Conservation (phyloP, 2,329 filamentous ascomycete species). For the Colletotrichum sp. region DNA sequence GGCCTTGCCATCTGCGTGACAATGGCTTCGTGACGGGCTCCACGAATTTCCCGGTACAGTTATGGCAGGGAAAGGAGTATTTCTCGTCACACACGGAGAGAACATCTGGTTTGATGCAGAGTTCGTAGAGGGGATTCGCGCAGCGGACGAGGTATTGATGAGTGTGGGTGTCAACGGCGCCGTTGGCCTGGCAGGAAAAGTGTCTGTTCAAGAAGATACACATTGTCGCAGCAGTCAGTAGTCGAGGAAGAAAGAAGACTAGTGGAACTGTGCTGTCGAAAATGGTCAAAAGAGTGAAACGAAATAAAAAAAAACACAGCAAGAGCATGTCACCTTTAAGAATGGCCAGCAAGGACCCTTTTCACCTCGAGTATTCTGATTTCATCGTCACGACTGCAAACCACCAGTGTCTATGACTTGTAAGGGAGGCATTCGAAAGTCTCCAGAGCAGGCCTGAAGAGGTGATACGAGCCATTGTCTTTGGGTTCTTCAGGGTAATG, state of each 20-base stretch:
- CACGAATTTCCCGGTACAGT: conserved; percentile 6
- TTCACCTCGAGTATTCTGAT: not conserved
- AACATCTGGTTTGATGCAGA: not conserved
- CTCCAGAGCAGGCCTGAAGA: not conserved
- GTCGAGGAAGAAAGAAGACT: not conserved
- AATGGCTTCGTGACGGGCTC: not conserved
- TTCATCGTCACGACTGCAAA: not conserved
- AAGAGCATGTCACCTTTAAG: not conserved
- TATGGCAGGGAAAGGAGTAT: not conserved
- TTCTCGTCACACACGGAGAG: not conserved
- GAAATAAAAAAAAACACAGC: not conserved
- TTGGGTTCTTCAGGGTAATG: not conserved
- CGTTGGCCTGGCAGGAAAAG: not conserved
- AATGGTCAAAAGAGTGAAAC: not conserved
- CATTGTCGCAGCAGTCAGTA: not conserved
- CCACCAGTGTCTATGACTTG: not conserved
- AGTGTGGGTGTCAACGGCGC: not conserved
- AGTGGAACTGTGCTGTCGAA: not conserved
- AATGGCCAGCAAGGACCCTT: not conserved
- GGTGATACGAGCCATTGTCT: not conserved
- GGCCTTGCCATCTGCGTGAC: not conserved
- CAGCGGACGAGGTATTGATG: conserved; percentile 5
- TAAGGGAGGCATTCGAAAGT: not conserved
- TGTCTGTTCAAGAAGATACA: conserved; percentile 3
- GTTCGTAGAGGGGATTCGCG: conserved; percentile 8